Conservation (phyloP, 164 flowering plant species). For the Magnolia officinalis region DNA sequence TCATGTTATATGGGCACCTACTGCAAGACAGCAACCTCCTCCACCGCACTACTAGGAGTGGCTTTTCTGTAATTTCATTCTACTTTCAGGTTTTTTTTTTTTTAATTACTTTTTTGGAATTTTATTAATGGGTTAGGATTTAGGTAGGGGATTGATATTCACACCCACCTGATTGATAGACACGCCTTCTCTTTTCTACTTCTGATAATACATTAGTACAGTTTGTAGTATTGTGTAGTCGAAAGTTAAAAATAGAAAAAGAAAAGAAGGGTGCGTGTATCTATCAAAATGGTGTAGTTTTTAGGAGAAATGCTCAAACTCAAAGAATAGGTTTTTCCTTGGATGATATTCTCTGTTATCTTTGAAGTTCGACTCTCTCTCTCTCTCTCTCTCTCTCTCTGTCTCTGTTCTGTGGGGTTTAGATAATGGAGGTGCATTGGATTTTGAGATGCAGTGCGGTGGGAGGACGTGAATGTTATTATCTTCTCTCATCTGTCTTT, state of each 20-base stretch:
- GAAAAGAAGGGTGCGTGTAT: background rate
- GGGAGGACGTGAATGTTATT: too few species aligned
- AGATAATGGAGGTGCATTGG: background rate
- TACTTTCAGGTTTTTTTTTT: background rate
- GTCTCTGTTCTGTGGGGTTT: background rate
- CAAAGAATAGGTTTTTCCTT: background rate
- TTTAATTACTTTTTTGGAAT: background rate
- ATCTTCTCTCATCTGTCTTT: too few species aligned
- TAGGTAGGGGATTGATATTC: background rate
- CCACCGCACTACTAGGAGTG: conserved; percentile 24
- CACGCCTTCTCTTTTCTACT: background rate
- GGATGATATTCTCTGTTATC: background rate
- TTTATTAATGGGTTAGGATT: background rate
- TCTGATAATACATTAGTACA: background rate
- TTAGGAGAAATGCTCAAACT: background rate
- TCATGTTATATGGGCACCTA: conserved; percentile 68
- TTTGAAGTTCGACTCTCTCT: background rate
- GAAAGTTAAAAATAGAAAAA: too few species aligned
- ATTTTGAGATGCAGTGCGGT: conserved; percentile 3
- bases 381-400: background rate
- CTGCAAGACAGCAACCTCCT: conserved; percentile 42
- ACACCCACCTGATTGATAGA: background rate
- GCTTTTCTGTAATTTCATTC: background rate
- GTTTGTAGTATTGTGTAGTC: background rate
- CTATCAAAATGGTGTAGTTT: background rate